phyloP scores from a whole-genome alignment of 331 rosid genomes.

The Pyracantha coccinea region DNA sequence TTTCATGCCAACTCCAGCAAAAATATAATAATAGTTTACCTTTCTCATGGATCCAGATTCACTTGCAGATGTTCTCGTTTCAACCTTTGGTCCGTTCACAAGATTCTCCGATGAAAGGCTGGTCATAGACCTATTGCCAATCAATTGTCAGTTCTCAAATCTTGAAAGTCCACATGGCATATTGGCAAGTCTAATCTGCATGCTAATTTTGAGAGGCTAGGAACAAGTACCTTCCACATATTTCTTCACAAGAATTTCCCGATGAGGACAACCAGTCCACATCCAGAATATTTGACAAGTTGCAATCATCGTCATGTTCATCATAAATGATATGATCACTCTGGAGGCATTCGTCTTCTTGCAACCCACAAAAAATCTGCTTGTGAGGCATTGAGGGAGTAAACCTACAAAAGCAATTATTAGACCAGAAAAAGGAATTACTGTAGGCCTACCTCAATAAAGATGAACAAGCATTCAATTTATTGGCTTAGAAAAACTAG shows the following conservation, averaged over 20 bases:
- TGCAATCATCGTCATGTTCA: conserved; percentile 60
- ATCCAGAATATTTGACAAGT: conserved; percentile 70
- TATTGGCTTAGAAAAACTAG: background rate
- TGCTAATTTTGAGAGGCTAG: background rate
- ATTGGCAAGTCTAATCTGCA: background rate
- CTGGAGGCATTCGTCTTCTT: conserved; percentile 39
- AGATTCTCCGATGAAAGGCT: conserved; percentile 59
- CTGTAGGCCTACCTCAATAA: background rate
- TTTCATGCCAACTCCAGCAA: background rate
- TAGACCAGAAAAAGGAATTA: background rate
- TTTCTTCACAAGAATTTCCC: conserved; percentile 86
- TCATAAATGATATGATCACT: conserved; percentile 45
- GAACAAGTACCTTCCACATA: conserved; percentile 51
- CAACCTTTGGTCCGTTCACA: conserved; percentile 40
- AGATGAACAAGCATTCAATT: background rate
- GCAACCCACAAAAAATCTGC: conserved; percentile 34
- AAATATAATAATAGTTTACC: conserved; percentile 38
- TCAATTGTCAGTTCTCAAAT: background rate
- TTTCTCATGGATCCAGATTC: conserved; percentile 44
- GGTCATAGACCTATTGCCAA: conserved; percentile 40
- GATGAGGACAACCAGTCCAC: conserved; percentile 83
- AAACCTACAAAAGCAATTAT: conserved; percentile 18
- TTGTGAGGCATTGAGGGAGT: conserved; percentile 38
- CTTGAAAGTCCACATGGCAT: background rate
- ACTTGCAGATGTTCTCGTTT: conserved; percentile 43